Evolutionary conservation across 768 basidiomycete genomes (phyloP).

Genomic region (Aureoboletus auriporus): DNA sequence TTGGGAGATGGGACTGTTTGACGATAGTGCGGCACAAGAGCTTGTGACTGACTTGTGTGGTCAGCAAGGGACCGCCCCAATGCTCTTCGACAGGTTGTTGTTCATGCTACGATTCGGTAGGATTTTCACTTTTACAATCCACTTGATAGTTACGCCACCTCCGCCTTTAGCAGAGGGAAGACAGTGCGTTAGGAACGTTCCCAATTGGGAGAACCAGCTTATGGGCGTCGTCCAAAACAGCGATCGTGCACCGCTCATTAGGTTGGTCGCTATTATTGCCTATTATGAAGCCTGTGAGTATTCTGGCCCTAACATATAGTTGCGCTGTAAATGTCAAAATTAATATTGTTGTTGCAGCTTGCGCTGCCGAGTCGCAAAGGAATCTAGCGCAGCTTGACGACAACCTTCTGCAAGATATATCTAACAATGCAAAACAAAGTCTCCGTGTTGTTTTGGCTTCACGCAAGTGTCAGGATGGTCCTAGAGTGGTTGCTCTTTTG

Average conservation of each 20-base stretch:
- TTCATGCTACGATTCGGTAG: constrained; percentile 22
- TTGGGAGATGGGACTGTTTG: constrained; percentile 21
- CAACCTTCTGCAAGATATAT: neutral
- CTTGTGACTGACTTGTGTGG: constrained; percentile 7
- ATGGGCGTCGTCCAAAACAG: constrained; percentile 4
- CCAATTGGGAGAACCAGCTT: constrained; percentile 8
- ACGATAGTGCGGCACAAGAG: constrained; percentile 10
- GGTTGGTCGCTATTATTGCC: constrained; percentile 18
- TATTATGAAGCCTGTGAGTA: constrained; percentile 21
- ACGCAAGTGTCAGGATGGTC: constrained; percentile 14
- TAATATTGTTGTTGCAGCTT: constrained; percentile 3
- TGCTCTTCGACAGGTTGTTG: constrained; percentile 15
- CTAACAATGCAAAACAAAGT: constrained; percentile 14
- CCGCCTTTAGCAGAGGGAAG: constrained; percentile 9
- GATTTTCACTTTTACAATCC: neutral
- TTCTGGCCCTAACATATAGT: too few species aligned
- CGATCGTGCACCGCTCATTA: constrained; percentile 11
- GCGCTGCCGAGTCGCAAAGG: too few species aligned
- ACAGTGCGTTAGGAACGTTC: constrained; percentile 12
- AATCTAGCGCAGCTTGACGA: too few species aligned
- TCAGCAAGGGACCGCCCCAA: constrained; percentile 13
- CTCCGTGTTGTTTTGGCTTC: constrained; percentile 4
- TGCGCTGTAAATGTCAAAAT: too few species aligned
- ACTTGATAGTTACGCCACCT: neutral
- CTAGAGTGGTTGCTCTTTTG: constrained; percentile 19